Evolutionary conservation across 2,329 filamentous ascomycete genomes (phyloP).

Genomic region (Claviceps sp.): DNA sequence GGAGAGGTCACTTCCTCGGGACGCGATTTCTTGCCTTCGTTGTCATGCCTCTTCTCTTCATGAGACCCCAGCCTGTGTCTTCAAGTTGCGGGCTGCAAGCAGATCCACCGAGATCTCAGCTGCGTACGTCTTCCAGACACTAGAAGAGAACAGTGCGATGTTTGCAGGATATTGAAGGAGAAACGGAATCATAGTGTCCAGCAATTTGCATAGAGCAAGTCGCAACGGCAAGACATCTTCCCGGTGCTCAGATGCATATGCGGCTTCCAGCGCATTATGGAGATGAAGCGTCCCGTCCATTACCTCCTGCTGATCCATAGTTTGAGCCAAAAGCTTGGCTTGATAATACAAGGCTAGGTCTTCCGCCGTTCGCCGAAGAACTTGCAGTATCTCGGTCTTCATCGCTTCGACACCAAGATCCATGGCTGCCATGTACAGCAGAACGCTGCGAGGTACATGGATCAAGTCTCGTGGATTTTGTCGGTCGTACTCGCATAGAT

Average conservation of each 20-base stretch:
- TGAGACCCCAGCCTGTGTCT: background rate
- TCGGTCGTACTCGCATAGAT: slow-evolving; percentile 13
- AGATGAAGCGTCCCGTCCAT: slow-evolving; percentile 14
- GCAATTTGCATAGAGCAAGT: slow-evolving; percentile 17
- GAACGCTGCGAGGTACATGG: slow-evolving; percentile 19
- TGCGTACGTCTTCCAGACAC: slow-evolving; percentile 13
- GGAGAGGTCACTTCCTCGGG: no score
- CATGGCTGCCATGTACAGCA: slow-evolving; percentile 20
- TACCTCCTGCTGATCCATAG: slow-evolving; percentile 11
- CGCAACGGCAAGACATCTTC: slow-evolving; percentile 19
- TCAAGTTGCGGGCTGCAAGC: slow-evolving; percentile 5
- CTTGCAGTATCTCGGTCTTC: slow-evolving; percentile 14
- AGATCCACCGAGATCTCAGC: slow-evolving; percentile 15
- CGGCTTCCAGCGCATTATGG: slow-evolving; percentile 16
- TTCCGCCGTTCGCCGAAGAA: slow-evolving; percentile 14
- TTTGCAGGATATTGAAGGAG: slow-evolving; percentile 14
- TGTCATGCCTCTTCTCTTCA: no score
- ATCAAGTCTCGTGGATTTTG: slow-evolving; percentile 13
- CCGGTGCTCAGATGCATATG: slow-evolving; percentile 12
- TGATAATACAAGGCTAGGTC: slow-evolving; percentile 12
- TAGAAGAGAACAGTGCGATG: slow-evolving; percentile 12
- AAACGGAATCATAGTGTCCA: slow-evolving; percentile 14
- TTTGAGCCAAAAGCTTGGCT: slow-evolving; percentile 6
- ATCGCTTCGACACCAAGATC: slow-evolving; percentile 17
- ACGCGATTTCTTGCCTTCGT: no score